A percentile compares a stretch with the other conserved stretches of the same genome.
phyloP scores from a whole-genome alignment of 148 eudicot species.

The Chenopodium berlandieri region DNA sequence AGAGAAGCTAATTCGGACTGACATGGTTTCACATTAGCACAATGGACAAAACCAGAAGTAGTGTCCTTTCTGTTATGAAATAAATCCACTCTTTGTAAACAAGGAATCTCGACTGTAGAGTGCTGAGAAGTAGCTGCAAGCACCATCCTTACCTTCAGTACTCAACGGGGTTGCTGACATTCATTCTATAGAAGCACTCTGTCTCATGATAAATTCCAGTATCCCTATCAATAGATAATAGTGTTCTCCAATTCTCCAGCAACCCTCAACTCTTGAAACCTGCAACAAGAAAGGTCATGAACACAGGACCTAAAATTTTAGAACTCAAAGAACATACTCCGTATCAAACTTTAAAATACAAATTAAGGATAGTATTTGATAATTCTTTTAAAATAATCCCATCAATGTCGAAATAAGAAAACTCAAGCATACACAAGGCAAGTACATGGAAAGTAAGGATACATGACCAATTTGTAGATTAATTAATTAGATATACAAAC shows the following conservation, averaged over 20 bases:
- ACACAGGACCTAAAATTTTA: neutral
- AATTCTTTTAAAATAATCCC: neutral
- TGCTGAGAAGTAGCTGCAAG: conserved; percentile 32
- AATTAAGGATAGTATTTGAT: neutral
- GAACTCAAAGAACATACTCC: neutral
- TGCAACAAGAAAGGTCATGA: conserved; percentile 18
- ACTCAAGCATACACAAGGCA: neutral
- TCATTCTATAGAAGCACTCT: no score
- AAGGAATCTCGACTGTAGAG: conserved; percentile 35
- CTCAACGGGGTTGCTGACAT: neutral
- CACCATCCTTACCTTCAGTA: conserved; percentile 26
- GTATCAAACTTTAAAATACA: neutral
- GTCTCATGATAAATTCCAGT: neutral
- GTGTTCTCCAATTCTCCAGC: neutral
- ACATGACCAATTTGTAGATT: neutral
- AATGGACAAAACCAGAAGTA: conserved; percentile 3
- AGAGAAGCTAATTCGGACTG: conserved; percentile 14
- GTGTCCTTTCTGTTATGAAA: conserved; percentile 24
- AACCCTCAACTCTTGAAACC: conserved; percentile 7
- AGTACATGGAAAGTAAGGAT: neutral
- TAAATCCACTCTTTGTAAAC: conserved; percentile 26
- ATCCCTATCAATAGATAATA: neutral
- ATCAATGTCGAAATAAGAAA: neutral
- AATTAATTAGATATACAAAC: no score
- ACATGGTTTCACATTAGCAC: conserved; percentile 22